These are phyloP conservation scores for Bipolaris victoriae DNA, from an alignment of 2,329 filamentous ascomycete species.

Conservation along the genomic window DNA sequence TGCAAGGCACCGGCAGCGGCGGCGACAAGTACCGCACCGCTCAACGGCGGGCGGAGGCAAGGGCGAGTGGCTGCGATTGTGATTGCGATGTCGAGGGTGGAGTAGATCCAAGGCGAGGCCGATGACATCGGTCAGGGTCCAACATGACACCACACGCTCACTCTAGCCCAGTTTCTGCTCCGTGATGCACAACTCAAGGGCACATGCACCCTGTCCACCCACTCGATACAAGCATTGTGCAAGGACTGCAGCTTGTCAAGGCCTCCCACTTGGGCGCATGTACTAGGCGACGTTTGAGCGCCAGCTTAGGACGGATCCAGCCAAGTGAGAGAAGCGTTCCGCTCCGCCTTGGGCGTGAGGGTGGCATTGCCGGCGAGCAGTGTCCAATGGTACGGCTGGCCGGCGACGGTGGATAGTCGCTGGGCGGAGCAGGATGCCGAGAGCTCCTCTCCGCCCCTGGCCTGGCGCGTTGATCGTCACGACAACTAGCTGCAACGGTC, in stretches of 20 bases:
- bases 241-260: background rate
- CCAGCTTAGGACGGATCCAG: background rate
- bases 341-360: constrained; percentile 2
- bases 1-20: constrained; percentile 6
- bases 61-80: background rate
- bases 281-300: background rate
- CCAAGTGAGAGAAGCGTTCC: constrained; percentile 4
- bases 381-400: background rate
- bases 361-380: background rate
- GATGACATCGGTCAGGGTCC: constrained; percentile 10
- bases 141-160: background rate
- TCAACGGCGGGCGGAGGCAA: background rate
- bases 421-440: constrained; percentile 15
- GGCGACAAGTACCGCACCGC: background rate
- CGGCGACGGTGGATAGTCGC: background rate
- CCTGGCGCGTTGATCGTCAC: constrained; percentile 5
- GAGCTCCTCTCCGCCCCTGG: constrained; percentile 23
- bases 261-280: background rate
- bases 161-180: background rate
- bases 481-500: background rate
- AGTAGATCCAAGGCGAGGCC: constrained; percentile 8
- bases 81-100: constrained; percentile 6
- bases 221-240: background rate
- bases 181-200: background rate
- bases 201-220: background rate